Evolutionary conservation across 2,329 filamentous ascomycete genomes (phyloP).

Genomic region (Colletotrichum brevisporum): DNA sequence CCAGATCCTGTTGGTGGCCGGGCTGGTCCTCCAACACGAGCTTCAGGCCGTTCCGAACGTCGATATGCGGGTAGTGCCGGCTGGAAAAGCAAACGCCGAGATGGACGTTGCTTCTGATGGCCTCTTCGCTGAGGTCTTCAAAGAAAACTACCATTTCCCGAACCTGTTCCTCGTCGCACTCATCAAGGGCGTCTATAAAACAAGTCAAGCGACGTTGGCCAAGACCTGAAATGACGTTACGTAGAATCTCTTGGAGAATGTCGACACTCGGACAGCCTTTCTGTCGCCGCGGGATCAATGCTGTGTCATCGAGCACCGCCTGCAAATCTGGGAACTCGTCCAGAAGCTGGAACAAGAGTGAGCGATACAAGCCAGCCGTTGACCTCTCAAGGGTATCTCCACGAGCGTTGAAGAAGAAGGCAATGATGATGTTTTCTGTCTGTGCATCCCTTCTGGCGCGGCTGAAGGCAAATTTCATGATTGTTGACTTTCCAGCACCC

Average conservation of each 20-base stretch:
- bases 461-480: slow-evolving; percentile 57
- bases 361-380: slow-evolving; percentile 63
- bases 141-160: slow-evolving; percentile 21
- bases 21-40: slow-evolving; percentile 47
- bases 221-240: slow-evolving; percentile 40
- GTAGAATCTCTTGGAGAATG: slow-evolving; percentile 45
- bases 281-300: slow-evolving; percentile 38
- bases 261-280: slow-evolving; percentile 21
- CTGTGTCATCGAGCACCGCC: not conserved
- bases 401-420: slow-evolving; percentile 66
- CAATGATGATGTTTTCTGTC: slow-evolving; percentile 47
- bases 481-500: slow-evolving; percentile 61
- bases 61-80: slow-evolving; percentile 31
- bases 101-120: not conserved
- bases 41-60: slow-evolving; percentile 27
- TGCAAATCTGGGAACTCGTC: slow-evolving; percentile 44
- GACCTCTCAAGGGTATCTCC: slow-evolving; percentile 61
- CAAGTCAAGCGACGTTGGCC: slow-evolving; percentile 27
- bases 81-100: slow-evolving; percentile 28
- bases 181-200: slow-evolving; percentile 43
- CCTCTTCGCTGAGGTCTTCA: slow-evolving; percentile 12
- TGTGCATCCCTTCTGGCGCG: slow-evolving; percentile 38
- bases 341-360: slow-evolving; percentile 63
- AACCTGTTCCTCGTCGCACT: slow-evolving; percentile 24
- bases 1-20: slow-evolving; percentile 45